Percentiles rank a stretch among this genome's conserved stretches.
Evolutionary conservation across 2,329 filamentous ascomycete species (phyloP).

Genomic region (Colletotrichum chrysophilum): DNA sequence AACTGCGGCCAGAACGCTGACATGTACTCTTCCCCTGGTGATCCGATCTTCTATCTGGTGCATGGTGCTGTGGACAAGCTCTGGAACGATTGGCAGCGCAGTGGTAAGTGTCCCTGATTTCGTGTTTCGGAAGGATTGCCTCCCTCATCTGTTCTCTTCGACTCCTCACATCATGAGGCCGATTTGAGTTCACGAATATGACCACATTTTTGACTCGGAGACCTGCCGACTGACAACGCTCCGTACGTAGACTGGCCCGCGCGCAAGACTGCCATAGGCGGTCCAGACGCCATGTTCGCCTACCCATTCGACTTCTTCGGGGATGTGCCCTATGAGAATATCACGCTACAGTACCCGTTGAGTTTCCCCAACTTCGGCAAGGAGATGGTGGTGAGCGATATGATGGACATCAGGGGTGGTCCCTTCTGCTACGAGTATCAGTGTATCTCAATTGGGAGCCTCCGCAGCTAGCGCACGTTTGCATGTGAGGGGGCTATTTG

Average conservation of each 20-base stretch:
- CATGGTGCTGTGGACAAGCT: neutral
- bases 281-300: neutral
- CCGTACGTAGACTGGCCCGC: neutral
- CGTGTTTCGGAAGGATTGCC: too few relatives aligned
- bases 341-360: neutral
- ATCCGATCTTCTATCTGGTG: neutral
- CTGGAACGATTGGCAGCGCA: too few relatives aligned
- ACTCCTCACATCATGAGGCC: too few relatives aligned
- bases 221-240: neutral
- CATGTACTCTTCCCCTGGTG: neutral
- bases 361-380: neutral
- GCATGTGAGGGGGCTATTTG: neutral
- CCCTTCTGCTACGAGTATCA: conserved; percentile 28
- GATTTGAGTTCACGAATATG: neutral
- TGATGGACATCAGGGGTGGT: conserved; percentile 28
- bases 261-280: neutral
- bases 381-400: conserved; percentile 22
- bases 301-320: neutral
- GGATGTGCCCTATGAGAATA: neutral
- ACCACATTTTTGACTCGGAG: neutral
- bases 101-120: too few relatives aligned
- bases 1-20: neutral
- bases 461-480: neutral
- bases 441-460: neutral
- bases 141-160: too few relatives aligned